These are phyloP conservation scores for Hypoxylon sp. DNA, from an alignment of 2,329 filamentous ascomycete species.

Conservation along the genomic window DNA sequence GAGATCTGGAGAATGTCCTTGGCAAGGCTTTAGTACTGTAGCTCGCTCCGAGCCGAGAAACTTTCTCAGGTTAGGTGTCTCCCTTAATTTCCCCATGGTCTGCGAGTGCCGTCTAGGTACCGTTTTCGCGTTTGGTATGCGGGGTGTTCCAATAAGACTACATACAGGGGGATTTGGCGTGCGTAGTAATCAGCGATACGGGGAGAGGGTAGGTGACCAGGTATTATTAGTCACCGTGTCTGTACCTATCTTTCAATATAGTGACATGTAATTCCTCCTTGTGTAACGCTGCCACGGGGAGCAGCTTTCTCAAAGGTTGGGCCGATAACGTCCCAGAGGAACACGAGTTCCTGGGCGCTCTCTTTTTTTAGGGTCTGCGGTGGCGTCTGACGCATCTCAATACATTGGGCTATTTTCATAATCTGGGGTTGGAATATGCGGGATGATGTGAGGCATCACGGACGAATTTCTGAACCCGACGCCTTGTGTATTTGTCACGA, in stretches of 20 bases:
- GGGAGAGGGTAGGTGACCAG: slow-evolving; percentile 32
- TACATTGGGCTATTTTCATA: slow-evolving; percentile 17
- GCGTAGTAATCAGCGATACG: slow-evolving; percentile 45
- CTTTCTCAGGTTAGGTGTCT: slow-evolving; percentile 14
- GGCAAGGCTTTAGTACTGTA: slow-evolving; percentile 35
- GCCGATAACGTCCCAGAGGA: slow-evolving; percentile 13
- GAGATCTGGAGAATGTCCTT: slow-evolving; percentile 37
- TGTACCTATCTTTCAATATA: slow-evolving; percentile 17
- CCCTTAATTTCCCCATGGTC: slow-evolving; percentile 40
- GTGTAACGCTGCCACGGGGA: slow-evolving; percentile 27
- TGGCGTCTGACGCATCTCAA: slow-evolving; percentile 22
- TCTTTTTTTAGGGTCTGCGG: slow-evolving; percentile 19
- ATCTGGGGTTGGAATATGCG: slow-evolving; percentile 33
- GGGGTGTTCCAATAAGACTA: slow-evolving; percentile 38
- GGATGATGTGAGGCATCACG: slow-evolving; percentile 34
- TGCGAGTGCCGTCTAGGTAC: slow-evolving; percentile 12
- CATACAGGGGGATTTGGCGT: slow-evolving; percentile 29
- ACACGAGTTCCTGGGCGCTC: slow-evolving; percentile 4
- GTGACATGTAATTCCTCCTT: slow-evolving; percentile 20
- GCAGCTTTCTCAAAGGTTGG: slow-evolving; percentile 10
- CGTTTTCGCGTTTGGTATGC: slow-evolving; percentile 38
- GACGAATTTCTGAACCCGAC: slow-evolving; percentile 40
- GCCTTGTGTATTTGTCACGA: slow-evolving; percentile 32
- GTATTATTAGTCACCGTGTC: slow-evolving; percentile 38
- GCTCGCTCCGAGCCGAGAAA: slow-evolving; percentile 41